These are phyloP conservation scores for Isatis lusitanica DNA, from an alignment of 441 rosid species.

Conservation along the genomic window DNA sequence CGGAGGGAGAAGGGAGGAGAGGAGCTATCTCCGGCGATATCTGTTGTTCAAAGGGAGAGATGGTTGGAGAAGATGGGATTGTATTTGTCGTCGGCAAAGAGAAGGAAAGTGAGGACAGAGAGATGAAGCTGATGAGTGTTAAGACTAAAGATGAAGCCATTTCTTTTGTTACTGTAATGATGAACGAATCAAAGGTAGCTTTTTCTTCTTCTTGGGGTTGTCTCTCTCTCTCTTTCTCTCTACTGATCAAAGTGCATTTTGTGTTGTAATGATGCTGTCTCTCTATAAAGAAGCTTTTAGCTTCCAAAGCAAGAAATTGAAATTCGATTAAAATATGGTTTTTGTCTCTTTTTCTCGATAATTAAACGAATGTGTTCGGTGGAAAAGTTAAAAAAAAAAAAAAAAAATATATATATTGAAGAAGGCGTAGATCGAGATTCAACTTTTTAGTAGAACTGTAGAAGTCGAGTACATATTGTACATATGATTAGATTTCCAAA, in stretches of 20 bases:
- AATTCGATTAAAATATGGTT: background rate
- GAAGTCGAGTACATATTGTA: background rate
- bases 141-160: slow-evolving; percentile 56
- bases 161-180: slow-evolving; percentile 45
- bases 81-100: slow-evolving; percentile 38
- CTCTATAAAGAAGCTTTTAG: slow-evolving; percentile 29
- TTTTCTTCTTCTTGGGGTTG: background rate
- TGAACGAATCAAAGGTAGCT: slow-evolving; percentile 57
- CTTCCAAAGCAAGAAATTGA: background rate
- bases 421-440: background rate
- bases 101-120: slow-evolving; percentile 39
- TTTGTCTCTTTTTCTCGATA: background rate
- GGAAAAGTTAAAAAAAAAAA: background rate
- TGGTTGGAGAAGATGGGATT: slow-evolving; percentile 45
- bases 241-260: slow-evolving; percentile 19
- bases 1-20: slow-evolving; percentile 71
- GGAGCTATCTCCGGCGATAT: slow-evolving; percentile 85
- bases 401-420: background rate
- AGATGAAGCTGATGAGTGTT: slow-evolving; percentile 39
- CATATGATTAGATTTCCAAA: background rate
- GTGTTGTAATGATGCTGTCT: slow-evolving; percentile 31
- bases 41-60: slow-evolving; percentile 47
- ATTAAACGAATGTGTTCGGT: slow-evolving; percentile 23
- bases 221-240: slow-evolving; percentile 3
- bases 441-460: background rate